A percentile compares a stretch with the other conserved stretches of the same genome.
Conservation (phyloP, 805 yeast genomes). For the Sugiyamaella floridensis region DNA sequence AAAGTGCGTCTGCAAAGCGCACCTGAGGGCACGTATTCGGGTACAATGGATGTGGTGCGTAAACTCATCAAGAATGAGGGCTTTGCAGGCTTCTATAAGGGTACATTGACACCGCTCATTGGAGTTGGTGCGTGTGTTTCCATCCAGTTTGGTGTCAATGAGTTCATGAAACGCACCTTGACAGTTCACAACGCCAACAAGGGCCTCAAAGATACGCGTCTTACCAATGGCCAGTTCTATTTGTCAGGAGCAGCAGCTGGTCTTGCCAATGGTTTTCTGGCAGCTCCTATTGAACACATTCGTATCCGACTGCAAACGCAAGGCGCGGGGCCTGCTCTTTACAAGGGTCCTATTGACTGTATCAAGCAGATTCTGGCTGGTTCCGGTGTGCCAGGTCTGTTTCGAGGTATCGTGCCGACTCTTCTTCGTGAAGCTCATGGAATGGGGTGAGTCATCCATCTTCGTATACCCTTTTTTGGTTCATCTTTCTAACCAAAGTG, state of each 20-base stretch:
- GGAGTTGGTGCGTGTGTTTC: conserved; percentile 98
- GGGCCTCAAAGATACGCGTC: conserved; percentile 29
- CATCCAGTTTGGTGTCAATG: conserved; percentile 92
- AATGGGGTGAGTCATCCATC: conserved; percentile 43
- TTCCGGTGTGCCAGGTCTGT: conserved; percentile 55
- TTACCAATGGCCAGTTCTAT: conserved; percentile 64
- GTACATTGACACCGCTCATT: conserved; percentile 84
- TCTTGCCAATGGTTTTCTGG: conserved; percentile 77
- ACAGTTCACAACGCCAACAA: conserved; percentile 36
- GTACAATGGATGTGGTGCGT: conserved; percentile 71
- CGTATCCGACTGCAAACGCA: conserved; percentile 92
- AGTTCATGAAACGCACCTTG: conserved; percentile 81
- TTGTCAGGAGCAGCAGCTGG: conserved; percentile 89
- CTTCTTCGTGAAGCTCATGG: conserved; percentile 81
- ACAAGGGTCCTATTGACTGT: conserved; percentile 70
- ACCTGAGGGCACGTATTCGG: conserved; percentile 63
- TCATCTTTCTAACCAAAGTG: background rate
- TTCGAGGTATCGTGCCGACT: conserved; percentile 80
- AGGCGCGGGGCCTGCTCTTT: conserved; percentile 47
- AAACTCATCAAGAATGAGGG: conserved; percentile 76
- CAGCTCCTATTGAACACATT: conserved; percentile 91
- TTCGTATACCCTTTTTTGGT: conserved; percentile 3
- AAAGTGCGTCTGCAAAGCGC: conserved; percentile 90
- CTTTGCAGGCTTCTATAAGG: conserved; percentile 78
- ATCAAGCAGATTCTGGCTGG: conserved; percentile 47